These are phyloP conservation scores for Haplosporangium sp. DNA, from an alignment of 371 early-diverging fungal species.

Conservation along the genomic window DNA sequence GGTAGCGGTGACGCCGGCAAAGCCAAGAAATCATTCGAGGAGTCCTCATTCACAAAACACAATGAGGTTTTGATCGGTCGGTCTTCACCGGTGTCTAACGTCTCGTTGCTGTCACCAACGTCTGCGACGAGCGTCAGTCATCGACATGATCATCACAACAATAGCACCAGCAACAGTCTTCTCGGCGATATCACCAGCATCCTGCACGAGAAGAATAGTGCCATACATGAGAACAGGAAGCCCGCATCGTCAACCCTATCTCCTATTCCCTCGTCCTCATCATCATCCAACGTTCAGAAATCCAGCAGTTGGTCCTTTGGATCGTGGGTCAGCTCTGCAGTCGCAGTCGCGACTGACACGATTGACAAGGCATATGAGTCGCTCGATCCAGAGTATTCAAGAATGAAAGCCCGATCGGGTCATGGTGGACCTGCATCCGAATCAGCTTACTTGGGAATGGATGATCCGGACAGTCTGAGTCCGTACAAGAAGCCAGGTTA, in stretches of 20 bases:
- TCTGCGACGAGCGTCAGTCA: slow-evolving; percentile 30
- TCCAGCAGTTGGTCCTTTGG: slow-evolving; percentile 54
- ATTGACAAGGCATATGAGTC: slow-evolving; percentile 51
- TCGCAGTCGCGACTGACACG: slow-evolving; percentile 39
- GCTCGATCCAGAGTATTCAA: slow-evolving; percentile 47
- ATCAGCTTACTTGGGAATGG: background rate
- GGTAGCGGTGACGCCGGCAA: too few species aligned
- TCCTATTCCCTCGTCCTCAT: slow-evolving; percentile 3
- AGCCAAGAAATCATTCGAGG: slow-evolving; percentile 7
- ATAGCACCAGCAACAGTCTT: slow-evolving; percentile 27
- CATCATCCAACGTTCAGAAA: slow-evolving; percentile 20
- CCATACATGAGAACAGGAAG: background rate
- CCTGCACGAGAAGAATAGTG: slow-evolving; percentile 24
- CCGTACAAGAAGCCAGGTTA: slow-evolving; percentile 47
- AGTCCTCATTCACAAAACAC: slow-evolving; percentile 1
- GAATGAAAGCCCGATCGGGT: slow-evolving; percentile 31
- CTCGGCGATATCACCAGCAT: slow-evolving; percentile 38
- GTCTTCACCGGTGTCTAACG: slow-evolving; percentile 7
- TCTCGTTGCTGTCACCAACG: slow-evolving; percentile 27
- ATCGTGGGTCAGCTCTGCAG: slow-evolving; percentile 51
- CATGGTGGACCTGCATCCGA: background rate
- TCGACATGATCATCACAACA: slow-evolving; percentile 37
- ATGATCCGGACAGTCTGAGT: slow-evolving; percentile 13
- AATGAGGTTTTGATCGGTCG: slow-evolving; percentile 24
- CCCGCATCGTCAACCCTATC: background rate